Percentiles rank a stretch among this genome's conserved stretches.
These are phyloP conservation scores for Geosmithia putterillii DNA, from an alignment of 2,329 filamentous ascomycete genomes.

Conservation along the genomic window DNA sequence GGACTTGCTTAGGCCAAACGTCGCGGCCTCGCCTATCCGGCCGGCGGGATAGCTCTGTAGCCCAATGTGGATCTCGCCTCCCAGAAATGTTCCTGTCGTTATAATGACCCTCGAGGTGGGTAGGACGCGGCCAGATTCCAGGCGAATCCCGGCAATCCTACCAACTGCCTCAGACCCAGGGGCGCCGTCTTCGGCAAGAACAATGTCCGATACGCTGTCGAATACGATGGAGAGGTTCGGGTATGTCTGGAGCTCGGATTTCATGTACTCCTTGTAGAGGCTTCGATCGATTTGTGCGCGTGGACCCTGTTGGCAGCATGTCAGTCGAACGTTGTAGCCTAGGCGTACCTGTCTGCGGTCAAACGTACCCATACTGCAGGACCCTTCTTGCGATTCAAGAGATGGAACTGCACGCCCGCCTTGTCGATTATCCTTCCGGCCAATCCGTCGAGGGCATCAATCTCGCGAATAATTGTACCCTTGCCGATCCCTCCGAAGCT, in stretches of 20 bases:
- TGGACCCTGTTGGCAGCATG: slow-evolving; percentile 44
- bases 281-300: slow-evolving; percentile 88
- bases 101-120: slow-evolving; percentile 76
- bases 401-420: slow-evolving; percentile 84
- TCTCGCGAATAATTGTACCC: slow-evolving; percentile 87
- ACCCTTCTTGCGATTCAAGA: slow-evolving; percentile 80
- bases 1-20: slow-evolving; percentile 84
- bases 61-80: slow-evolving; percentile 94
- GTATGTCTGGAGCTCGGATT: slow-evolving; percentile 68
- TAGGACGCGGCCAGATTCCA: slow-evolving; percentile 80
- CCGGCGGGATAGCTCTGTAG: slow-evolving; percentile 75
- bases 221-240: slow-evolving; percentile 69
- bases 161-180: slow-evolving; percentile 23
- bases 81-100: slow-evolving; percentile 89
- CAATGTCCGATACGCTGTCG: slow-evolving; percentile 86
- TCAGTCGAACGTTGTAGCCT: neutral
- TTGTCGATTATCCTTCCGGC: slow-evolving; percentile 85
- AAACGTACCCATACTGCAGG: slow-evolving; percentile 72
- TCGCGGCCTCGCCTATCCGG: slow-evolving; percentile 86
- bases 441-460: slow-evolving; percentile 88
- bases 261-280: slow-evolving; percentile 85
- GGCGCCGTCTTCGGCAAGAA: slow-evolving; percentile 37
- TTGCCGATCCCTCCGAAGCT: slow-evolving; percentile 98
- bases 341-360: neutral
- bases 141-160: slow-evolving; percentile 69